Conservation (phyloP, 768 basidiomycete genomes). For the Termitomyces sp. region DNA sequence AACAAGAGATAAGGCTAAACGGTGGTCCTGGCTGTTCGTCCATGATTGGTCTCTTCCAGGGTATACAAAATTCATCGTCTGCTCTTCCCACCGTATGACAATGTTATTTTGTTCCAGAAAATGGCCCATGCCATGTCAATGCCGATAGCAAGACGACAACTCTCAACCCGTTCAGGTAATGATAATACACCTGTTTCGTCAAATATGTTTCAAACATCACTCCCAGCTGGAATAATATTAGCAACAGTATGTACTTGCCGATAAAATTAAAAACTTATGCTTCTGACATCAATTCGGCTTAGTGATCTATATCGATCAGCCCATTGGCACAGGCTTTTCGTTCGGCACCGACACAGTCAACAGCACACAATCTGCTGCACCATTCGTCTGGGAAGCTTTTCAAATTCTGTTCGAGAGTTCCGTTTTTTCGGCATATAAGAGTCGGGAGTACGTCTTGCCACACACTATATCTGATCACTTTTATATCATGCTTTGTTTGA, state of each 20-base stretch:
- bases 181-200: constrained; percentile 39
- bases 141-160: constrained; percentile 44
- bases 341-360: constrained; percentile 53
- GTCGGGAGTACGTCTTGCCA: constrained; percentile 39
- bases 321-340: constrained; percentile 62
- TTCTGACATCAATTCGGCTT: neutral
- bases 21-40: constrained; percentile 60
- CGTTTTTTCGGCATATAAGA: constrained; percentile 44
- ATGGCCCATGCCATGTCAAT: constrained; percentile 60
- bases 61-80: constrained; percentile 15
- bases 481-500: neutral
- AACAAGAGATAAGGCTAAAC: constrained; percentile 33
- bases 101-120: constrained; percentile 28
- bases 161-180: constrained; percentile 56
- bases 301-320: constrained; percentile 73
- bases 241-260: constrained; percentile 52
- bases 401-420: constrained; percentile 57
- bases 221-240: constrained; percentile 59
- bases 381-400: constrained; percentile 56
- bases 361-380: constrained; percentile 49
- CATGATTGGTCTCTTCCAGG: constrained; percentile 65
- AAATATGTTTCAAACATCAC: no score
- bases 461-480: neutral
- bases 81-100: neutral
- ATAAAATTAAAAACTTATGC: no score